Base-by-base conservation (phyloP, 345 rosid species). In the Brassica cretica region DNA sequence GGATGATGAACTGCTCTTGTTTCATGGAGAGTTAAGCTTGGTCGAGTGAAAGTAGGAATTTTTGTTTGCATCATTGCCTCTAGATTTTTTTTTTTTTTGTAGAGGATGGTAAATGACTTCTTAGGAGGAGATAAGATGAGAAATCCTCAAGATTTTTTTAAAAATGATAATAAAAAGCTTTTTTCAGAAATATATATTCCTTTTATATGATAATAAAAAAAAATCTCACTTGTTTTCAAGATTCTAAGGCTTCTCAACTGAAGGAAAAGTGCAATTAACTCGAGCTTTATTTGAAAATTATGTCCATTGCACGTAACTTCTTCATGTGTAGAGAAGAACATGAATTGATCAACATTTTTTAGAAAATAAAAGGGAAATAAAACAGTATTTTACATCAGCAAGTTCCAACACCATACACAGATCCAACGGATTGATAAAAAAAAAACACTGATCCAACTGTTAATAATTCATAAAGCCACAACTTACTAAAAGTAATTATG, bases 61-160 rank as follows among this genome's bases (percentile, higher is more conserved):
- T 78, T 60, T 27, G 78, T 82, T 79, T 78, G 82, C 78, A 77
- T 76, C 90, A 82, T 85, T 27, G 70, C 90, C 2, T 94, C 98
- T 9, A 92, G 77, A 64, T 87, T 76, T 33, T 73, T 9, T 73
- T 73, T 74, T 51, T 39, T 77, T 75, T 72, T 72, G 65, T 67
- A 66, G 63, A 44, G 21, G 33, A 30, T 30, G 32, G 32, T 29
- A 29, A 29, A 30, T 30, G 33, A 30, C 33, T 30, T 32, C 37
- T 32, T 32, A 32, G 37, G 37, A 32, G 37, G 37, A 6, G 37
- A 32, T 32, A 32, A 32, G 37, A 32, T 32, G 37, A 27, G 37
- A 32, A 32, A 32, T 32, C 7, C 37, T 27, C 30, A 27, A 27
- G 30, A 27, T 27, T 27, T 27, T 27, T 27, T 3, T 0, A 0